Base-by-base conservation (phyloP, 345 rosid genomes). In the Eucalyptus marginata region DNA sequence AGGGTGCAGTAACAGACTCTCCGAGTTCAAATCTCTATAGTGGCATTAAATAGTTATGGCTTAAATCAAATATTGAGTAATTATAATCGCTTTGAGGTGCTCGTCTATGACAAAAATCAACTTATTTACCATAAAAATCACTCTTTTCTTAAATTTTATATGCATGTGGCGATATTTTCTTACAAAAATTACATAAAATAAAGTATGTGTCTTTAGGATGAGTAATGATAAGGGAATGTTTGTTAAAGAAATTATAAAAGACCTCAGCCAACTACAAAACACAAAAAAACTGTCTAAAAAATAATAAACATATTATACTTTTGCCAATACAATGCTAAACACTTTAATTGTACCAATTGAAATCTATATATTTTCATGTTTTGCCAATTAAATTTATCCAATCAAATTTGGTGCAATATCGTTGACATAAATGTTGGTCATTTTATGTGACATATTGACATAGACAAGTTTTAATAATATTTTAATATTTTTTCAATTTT, bases 371-470 rank as follows among this genome's bases (percentile, higher is more conserved):
- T 20, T 54, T 54, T 20, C 10, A 54, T 2, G 0, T 54, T 54
- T 54, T 54, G 59, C 2, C 59, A 54, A 54, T 18, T 20, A 22
- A 54, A 22, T 54, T 14, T 2, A 54, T 54, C 5, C 11, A 54
- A 54, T 22, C 25, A 54, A 54, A 20, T 54, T 54, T 8, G 25
- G 25, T 54, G 4, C 8, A 22, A 54, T 54, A 54, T 8, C 4
- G 5, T 5, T 54, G 0, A 1, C 59, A 54, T 54, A 54, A 54
- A 54, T 0, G 0, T 54, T 1, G 0, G 11, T 10, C 59, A 2
- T 20, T 8, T 22, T 54, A 54, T 54, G 25, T 54, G 11, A 54
- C 59, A 54, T 54, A 8, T 54, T 8, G 5, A 54, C 25, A 54
- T 20, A 8, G 11, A 54, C 5, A 54, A 54, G 25, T 54, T 54